Base-by-base conservation (phyloP, 208 protist species). In the Leishmania braziliensis region DNA sequence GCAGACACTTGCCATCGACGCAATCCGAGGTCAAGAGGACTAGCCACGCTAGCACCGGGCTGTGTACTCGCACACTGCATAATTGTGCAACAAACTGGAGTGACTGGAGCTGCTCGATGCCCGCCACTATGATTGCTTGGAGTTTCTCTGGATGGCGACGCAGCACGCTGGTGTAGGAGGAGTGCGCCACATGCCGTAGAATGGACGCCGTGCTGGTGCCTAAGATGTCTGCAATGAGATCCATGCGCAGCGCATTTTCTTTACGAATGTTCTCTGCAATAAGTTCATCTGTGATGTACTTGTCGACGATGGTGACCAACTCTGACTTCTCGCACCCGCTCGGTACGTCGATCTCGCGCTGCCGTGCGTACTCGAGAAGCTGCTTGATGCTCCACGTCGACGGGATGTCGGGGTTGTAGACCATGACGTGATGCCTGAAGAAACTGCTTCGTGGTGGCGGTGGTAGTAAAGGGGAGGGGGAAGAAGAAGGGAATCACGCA, bases 41-140 rank as follows among this genome's bases (percentile, higher is more conserved):
- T 33, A 94, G 76, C 92, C 90, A 93, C 74, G 72, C 79, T 66
- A 86, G 83, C 29, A 93, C 14, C 16, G 83, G 83, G 36, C 86
- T 88, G 68, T 84, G 82, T 36, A 75, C 18, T 46, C 84, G 82
- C 33, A 75, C 75, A 2, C 80, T 77, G 60, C 84, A 82, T 6
- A 86, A 12, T 5, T 53, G 71, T 6, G 76, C 66, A 20, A 85
- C 77, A 26, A 48, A 56, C 5, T 76, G 36, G 36, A 77, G 78
- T 4, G 71, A 69, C 46, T 77, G 56, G 39, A 92, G 82, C 73
- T 85, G 80, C 5, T 63, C 58, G 23, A 95, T 84, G 29, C 88
- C 92, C 16, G 84, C 87, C 0, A 87, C 79, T 20, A 92, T 62
- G 78, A 93, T 72, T 18, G 48, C 74, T 16, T 80, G 72, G 46